phyloP scores from a whole-genome alignment of 257 asterid species.

The Rubia yunnanensis region DNA sequence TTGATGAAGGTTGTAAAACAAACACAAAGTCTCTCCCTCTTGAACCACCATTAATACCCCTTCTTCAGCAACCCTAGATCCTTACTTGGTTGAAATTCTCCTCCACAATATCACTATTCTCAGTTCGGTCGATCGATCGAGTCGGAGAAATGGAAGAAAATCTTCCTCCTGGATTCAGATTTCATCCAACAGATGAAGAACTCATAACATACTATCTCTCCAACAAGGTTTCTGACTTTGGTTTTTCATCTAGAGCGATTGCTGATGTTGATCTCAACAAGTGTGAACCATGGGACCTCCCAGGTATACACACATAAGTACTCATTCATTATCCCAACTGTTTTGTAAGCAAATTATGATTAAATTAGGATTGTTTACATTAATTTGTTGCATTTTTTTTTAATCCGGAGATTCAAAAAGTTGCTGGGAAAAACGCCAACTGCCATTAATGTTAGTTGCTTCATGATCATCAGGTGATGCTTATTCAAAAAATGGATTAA shows the following conservation, averaged over 20 bases:
- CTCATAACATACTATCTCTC: slow-evolving; percentile 57
- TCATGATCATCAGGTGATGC: no score
- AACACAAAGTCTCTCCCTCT: slow-evolving; percentile 7
- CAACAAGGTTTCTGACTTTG: slow-evolving; percentile 52
- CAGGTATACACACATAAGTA: slow-evolving; percentile 31
- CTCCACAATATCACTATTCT: background rate
- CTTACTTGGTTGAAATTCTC: slow-evolving; percentile 19
- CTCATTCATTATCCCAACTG: background rate
- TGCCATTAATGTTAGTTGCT: no score
- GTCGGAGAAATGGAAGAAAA: slow-evolving; percentile 42
- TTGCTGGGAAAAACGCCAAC: no score
- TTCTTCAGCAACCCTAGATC: slow-evolving; percentile 1
- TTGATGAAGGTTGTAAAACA: slow-evolving; percentile 6
- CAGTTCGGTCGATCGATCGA: background rate
- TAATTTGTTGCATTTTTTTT: no score
- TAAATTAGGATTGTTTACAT: no score
- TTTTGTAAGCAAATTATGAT: no score
- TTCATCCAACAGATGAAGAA: slow-evolving; percentile 86
- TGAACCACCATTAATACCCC: slow-evolving; percentile 24
- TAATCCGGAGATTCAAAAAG: no score
- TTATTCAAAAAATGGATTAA: no score
- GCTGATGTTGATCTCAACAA: slow-evolving; percentile 71
- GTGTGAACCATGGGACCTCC: slow-evolving; percentile 93
- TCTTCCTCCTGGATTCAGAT: slow-evolving; percentile 85
- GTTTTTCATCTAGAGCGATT: slow-evolving; percentile 42